These are phyloP conservation scores for Zymoseptoria tritici DNA, from an alignment of 2,329 filamentous ascomycete genomes.

Conservation along the genomic window DNA sequence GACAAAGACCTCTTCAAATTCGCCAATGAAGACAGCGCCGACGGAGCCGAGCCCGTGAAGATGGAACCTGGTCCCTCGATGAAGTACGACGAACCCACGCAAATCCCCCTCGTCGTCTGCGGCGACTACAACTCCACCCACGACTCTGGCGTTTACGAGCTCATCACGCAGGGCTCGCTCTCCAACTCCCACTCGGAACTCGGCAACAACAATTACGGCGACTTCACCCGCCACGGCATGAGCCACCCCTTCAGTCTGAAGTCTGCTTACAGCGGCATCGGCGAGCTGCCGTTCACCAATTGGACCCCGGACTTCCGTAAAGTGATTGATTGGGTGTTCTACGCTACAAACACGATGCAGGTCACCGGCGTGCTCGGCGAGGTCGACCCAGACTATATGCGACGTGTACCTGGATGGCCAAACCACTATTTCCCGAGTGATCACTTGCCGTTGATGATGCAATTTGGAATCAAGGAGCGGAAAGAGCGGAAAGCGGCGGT, in stretches of 20 bases:
- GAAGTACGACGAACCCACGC: slow-evolving; percentile 76
- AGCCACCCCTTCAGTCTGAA: slow-evolving; percentile 90
- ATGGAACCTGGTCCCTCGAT: slow-evolving; percentile 66
- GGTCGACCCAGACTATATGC: slow-evolving; percentile 76
- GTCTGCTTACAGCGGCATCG: slow-evolving; percentile 77
- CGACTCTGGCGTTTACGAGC: slow-evolving; percentile 83
- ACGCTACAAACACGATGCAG: slow-evolving; percentile 81
- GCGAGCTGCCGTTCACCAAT: slow-evolving; percentile 88
- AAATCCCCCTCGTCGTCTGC: slow-evolving; percentile 85
- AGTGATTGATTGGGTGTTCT: slow-evolving; percentile 97
- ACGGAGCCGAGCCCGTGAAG: slow-evolving; percentile 44
- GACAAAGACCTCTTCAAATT: slow-evolving; percentile 58
- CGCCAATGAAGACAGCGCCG: slow-evolving; percentile 41
- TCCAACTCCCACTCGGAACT: slow-evolving; percentile 74
- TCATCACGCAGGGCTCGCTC: slow-evolving; percentile 74
- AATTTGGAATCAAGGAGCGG: slow-evolving; percentile 80
- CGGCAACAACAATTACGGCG: slow-evolving; percentile 75
- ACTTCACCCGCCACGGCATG: slow-evolving; percentile 86
- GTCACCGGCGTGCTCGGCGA: slow-evolving; percentile 78
- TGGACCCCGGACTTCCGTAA: slow-evolving; percentile 91
- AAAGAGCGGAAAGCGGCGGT: slow-evolving; percentile 52
- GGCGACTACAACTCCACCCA: slow-evolving; percentile 92
- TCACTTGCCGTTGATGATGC: slow-evolving; percentile 80
- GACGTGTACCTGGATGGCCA: slow-evolving; percentile 81
- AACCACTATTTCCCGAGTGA: slow-evolving; percentile 93